Conservation (phyloP, 495 filamentous ascomycete genomes). For the Haplographium delicatum region DNA sequence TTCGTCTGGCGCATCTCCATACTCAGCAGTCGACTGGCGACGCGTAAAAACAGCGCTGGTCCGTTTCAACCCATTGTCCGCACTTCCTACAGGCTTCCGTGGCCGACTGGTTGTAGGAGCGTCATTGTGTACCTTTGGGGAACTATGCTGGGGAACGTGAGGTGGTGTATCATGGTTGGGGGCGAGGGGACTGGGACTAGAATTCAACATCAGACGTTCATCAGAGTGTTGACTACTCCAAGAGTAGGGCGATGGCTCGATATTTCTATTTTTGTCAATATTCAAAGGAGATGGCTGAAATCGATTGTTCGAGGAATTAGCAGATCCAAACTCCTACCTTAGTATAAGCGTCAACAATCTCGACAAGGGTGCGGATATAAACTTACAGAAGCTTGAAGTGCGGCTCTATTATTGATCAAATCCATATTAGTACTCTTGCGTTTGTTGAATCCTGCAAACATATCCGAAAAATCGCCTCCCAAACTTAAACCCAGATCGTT, state of each 20-base stretch:
- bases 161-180: slow-evolving; percentile 26
- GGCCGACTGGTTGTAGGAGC: background rate
- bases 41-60: slow-evolving; percentile 40
- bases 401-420: slow-evolving; percentile 21
- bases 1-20: slow-evolving; percentile 54
- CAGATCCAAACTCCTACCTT: slow-evolving; percentile 26
- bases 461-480: slow-evolving; percentile 61
- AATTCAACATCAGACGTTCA: slow-evolving; percentile 50
- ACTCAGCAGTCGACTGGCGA: slow-evolving; percentile 36
- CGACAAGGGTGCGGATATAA: background rate
- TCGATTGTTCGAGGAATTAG: slow-evolving; percentile 31
- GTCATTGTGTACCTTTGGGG: slow-evolving; percentile 18
- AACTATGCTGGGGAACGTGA: slow-evolving; percentile 31
- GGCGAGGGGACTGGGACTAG: slow-evolving; percentile 27
- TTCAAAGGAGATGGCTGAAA: slow-evolving; percentile 52
- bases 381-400: slow-evolving; percentile 28
- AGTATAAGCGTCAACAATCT: slow-evolving; percentile 27
- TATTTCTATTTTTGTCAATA: slow-evolving; percentile 44
- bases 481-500: slow-evolving; percentile 50
- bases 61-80: slow-evolving; percentile 42
- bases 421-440: slow-evolving; percentile 42
- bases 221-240: slow-evolving; percentile 64
- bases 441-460: slow-evolving; percentile 60
- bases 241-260: slow-evolving; percentile 55
- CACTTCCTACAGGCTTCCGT: slow-evolving; percentile 13